Percentiles rank a stretch among this genome's conserved stretches.
Evolutionary conservation across 139 green algal genomes (phyloP).

Genomic region (Closterium sp.): DNA sequence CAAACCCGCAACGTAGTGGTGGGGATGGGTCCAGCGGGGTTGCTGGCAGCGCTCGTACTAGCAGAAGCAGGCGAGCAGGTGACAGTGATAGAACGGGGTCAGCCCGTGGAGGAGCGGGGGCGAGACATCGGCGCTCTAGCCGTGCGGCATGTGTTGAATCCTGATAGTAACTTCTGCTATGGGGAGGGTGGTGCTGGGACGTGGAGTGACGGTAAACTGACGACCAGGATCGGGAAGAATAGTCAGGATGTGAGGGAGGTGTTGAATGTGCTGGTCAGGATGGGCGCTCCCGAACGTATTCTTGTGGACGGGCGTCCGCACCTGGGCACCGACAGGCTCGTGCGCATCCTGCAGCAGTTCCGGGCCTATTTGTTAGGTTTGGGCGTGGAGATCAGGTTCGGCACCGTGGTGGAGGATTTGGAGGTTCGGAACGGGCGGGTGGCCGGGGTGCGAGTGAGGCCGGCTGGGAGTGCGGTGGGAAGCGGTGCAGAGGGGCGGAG

Average conservation of each 20-base stretch:
- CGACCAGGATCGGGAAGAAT: slow-evolving; percentile 74
- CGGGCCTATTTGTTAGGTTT: slow-evolving; percentile 56
- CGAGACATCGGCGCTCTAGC: slow-evolving; percentile 80
- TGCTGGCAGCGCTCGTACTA: slow-evolving; percentile 77
- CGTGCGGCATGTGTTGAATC: slow-evolving; percentile 62
- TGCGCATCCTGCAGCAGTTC: slow-evolving; percentile 71
- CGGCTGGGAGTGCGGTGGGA: neutral
- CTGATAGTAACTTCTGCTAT: slow-evolving; percentile 81
- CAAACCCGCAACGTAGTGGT: slow-evolving; percentile 32
- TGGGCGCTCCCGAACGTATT: slow-evolving; percentile 72
- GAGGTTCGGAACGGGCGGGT: slow-evolving; percentile 51
- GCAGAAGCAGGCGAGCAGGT: slow-evolving; percentile 66
- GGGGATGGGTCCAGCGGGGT: slow-evolving; percentile 69
- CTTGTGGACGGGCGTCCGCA: slow-evolving; percentile 78
- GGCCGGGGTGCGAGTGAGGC: slow-evolving; percentile 58
- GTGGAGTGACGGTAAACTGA: slow-evolving; percentile 85
- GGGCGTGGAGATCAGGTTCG: slow-evolving; percentile 69
- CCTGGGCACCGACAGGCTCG: slow-evolving; percentile 79
- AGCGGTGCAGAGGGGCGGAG: slow-evolving; percentile 43
- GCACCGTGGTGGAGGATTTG: slow-evolving; percentile 60
- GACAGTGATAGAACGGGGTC: slow-evolving; percentile 73
- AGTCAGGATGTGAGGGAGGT: slow-evolving; percentile 55
- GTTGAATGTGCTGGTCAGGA: slow-evolving; percentile 66
- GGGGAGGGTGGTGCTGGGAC: slow-evolving; percentile 65
- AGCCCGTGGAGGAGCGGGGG: slow-evolving; percentile 74